Evolutionary conservation across 306 rosid genomes (phyloP), one percentile per base, ranked within the genome.

Genomic region (Prosopis cineraria): DNA sequence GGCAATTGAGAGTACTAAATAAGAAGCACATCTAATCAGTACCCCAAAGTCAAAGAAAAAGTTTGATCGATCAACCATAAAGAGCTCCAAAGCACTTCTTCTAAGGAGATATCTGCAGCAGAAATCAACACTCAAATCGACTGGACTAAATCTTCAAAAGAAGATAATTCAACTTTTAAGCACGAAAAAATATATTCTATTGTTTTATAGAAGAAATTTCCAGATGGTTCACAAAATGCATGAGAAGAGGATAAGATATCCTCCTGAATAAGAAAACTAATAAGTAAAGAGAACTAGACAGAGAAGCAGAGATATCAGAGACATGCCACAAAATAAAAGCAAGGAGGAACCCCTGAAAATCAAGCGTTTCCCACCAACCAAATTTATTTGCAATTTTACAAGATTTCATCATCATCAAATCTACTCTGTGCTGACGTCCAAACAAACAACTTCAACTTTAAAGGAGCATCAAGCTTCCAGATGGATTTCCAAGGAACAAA

Each of bases 41-140:
- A 95, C 99, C 98, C 90, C 97, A 37, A 93, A 95, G 85, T 95
- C 98, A 90, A 95, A 95, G 91, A 95, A 95, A 88, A 83, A 91
- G 86, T 91, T 95, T 33, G 98, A 91, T 58, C 96, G 90, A 75
- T 95, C 98, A 81, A 93, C 89, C 99, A 90, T 87, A 84, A 95
- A 93, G 78, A 95, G 88, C 88, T 95, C 99, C 70, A 95, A 82
- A 67, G 99, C 97, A 89, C 98, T 93, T 90, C 98, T 90, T 89
- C 98, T 87, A 47, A 95, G 91, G 68, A 95, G 96, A 88, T 93
- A 95, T 81, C 99, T 95, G 89, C 58, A 72, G 74, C 3, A 69
- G 75, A 66, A 79, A 79, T 29, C 14, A 75, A 64, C 62, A 74
- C 19, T 68, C 68, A 62, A 50, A 8, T 16, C 40, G 72, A 72